Base-by-base conservation (phyloP, 306 rosid genomes). In the Lathyrus aphaca region DNA sequence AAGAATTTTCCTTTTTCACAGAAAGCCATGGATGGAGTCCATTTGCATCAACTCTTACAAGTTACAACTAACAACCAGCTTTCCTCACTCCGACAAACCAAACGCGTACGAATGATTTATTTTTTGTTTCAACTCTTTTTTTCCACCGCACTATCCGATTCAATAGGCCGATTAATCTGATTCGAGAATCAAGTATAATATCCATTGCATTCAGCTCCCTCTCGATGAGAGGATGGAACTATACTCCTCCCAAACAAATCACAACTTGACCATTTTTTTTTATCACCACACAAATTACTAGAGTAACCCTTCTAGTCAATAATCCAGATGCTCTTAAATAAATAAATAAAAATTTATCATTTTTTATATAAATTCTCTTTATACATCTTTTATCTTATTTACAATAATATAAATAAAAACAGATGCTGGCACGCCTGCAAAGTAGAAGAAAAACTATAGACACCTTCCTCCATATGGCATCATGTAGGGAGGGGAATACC, bases 371-470 rank as follows among this genome's bases (percentile, higher is more conserved):
- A 30, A 30, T 30, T 30, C 5, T 30, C 35, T 30, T 30, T 30
- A 30, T 30, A 30, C 6, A 30, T 51, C 14, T 51, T 19, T 19
- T 10, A 10, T 18, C 30, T 51, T 0, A 0, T 17, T 18, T 50
- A 18, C 16, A 64, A 55, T 14, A 40, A 61, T 35, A 17, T 10
- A 44, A 27, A 35, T 35, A 17, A 17, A 44, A 27, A 35, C 18
- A 48, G 30, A 66, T 51, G 62, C 74, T 58, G 65, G 66, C 72
- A 68, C 2, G n/a, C 71, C 71, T 5, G 74, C 76, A 56, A 80
- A 64, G 71, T 59, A 65, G 60, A 61, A n/a, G 49, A 10, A 6
- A 59, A 14, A 68, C 68, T 61, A 49, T 51, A 68, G 11, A 49
- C 30, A 54, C 46, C 73, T 27, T 9, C 76, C 45, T 48, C 81